These are phyloP conservation scores for Wickerhamiella cacticola DNA, from an alignment of 805 yeast species.

Conservation along the genomic window DNA sequence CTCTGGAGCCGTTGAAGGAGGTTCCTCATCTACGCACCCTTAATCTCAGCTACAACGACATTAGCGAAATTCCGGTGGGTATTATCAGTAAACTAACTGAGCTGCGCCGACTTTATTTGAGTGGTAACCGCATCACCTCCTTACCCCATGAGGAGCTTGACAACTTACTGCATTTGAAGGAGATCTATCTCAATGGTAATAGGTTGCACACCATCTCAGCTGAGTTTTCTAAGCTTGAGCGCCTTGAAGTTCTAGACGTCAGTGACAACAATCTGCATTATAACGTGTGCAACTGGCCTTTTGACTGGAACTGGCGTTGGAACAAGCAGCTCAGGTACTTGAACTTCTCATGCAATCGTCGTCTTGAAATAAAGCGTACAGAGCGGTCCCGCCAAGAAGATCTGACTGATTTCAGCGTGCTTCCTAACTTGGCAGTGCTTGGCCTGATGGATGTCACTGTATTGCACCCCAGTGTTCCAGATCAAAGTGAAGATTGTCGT, in stretches of 20 bases:
- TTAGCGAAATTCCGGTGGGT: conserved; percentile 73
- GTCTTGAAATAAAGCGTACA: conserved; percentile 58
- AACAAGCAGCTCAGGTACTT: conserved; percentile 63
- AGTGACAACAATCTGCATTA: conserved; percentile 85
- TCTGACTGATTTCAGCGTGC: conserved; percentile 54
- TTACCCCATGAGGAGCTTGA: conserved; percentile 82
- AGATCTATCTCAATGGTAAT: conserved; percentile 68
- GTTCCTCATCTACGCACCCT: conserved; percentile 47
- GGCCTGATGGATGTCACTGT: conserved; percentile 94
- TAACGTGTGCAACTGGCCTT: conserved; percentile 86
- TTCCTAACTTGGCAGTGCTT: conserved; percentile 57
- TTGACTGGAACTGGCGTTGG: conserved; percentile 96
- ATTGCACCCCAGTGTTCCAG: conserved; percentile 80
- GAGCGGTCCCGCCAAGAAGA: conserved; percentile 21
- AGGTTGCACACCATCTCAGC: conserved; percentile 79
- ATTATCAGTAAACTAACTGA: conserved; percentile 43
- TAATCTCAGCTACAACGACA: conserved; percentile 73
- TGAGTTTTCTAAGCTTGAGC: conserved; percentile 58
- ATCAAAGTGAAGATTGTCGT: conserved; percentile 69
- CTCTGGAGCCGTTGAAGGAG: conserved; percentile 53
- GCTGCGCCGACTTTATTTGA: conserved; percentile 55
- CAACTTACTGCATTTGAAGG: conserved; percentile 42
- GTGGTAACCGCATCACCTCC: conserved; percentile 71
- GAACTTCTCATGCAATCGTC: conserved; percentile 84
- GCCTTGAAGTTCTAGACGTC: conserved; percentile 66